Evolutionary conservation across 2,329 filamentous ascomycete species (phyloP).

Genomic region (Trichoderma semiorbis): DNA sequence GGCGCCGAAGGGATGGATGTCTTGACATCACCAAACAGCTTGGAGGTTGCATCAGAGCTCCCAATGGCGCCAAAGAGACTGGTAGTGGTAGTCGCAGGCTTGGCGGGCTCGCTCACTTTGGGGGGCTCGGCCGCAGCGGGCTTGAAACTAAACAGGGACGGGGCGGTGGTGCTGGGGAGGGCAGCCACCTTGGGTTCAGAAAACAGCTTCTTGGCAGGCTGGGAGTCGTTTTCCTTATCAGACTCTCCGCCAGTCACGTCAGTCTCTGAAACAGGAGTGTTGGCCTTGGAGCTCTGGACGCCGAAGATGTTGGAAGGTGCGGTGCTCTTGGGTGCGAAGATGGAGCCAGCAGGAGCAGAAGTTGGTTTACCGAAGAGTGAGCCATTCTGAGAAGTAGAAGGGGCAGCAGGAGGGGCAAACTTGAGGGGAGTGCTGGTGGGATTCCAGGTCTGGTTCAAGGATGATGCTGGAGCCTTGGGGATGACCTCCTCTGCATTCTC

Average conservation of each 20-base stretch:
- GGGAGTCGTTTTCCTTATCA: slow-evolving; percentile 44
- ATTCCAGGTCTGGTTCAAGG: slow-evolving; percentile 41
- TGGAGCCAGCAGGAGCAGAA: slow-evolving; percentile 30
- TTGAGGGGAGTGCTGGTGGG: slow-evolving; percentile 53
- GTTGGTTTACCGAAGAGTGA: slow-evolving; percentile 33
- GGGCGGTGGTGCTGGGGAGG: slow-evolving; percentile 28
- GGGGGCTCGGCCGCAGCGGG: slow-evolving; percentile 27
- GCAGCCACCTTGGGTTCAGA: slow-evolving; percentile 30
- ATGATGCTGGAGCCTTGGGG: slow-evolving; percentile 27
- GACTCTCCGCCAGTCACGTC: slow-evolving; percentile 39
- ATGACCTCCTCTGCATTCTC: slow-evolving; percentile 24
- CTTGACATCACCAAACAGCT: slow-evolving; percentile 37
- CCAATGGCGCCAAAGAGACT: slow-evolving; percentile 39
- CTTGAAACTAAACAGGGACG: slow-evolving; percentile 35
- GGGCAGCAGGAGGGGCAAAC: slow-evolving; percentile 39
- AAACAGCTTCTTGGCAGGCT: slow-evolving; percentile 32
- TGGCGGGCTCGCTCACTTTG: slow-evolving; percentile 23
- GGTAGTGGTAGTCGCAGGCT: slow-evolving; percentile 26
- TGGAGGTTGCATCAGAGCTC: slow-evolving; percentile 34
- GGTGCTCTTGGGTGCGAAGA: slow-evolving; percentile 38
- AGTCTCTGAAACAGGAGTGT: slow-evolving; percentile 25
- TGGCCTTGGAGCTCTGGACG: slow-evolving; percentile 29
- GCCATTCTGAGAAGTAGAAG: slow-evolving; percentile 23
- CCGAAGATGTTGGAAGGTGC: slow-evolving; percentile 37
- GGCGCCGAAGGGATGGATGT: slow-evolving; percentile 28